Evolutionary conservation across 257 asterid species (phyloP), one percentile per base, ranked within the genome.

Genomic region (Lithospermum erythrorhizon): DNA sequence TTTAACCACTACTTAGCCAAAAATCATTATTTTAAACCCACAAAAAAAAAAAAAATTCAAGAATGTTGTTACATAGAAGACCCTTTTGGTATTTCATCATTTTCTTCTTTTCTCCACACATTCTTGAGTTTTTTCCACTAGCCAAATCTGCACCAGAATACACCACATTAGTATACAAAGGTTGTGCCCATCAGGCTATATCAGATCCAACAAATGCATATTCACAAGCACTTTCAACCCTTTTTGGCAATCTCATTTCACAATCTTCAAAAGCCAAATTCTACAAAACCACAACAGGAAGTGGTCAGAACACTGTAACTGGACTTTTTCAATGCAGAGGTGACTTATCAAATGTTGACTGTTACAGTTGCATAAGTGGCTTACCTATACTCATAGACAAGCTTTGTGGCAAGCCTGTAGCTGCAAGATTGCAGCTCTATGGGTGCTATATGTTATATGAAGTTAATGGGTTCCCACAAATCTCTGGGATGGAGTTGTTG

Each of bases 281-380:
- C 55, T 86, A 19, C 87, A 86, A 84, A 69, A 72, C 90, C 13
- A 74, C 94, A 13, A 45, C 94, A 48, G 98, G 95, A 8, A 73
- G 71, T 62, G 79, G 85, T 25, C 95, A 82, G 61, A 75, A 80
- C 62, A 62, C 95, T 57, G 67, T 88, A 15, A 76, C 80, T 48
- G 98, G 98, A 57, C 90, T 91, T 35, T 91, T 82, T 30, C 98
- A 91, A 58, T 91, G 98, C 75, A 77, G 96, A 56, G 96, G 98
- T 7, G 96, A 88, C 62, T 68, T 91, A 6, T 75, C 95, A 25
- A 91, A 88, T 78, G 87, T 80, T 16, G 96, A 91, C 25, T 91
- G 98, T 65, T 91, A 91, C 47, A 81, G 41, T 64, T 91, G 98
- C 71, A 87, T 91, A 11, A 88, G 89, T 68, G 80, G 69, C 68